Evolutionary conservation across 2,329 filamentous ascomycete species (phyloP).

Genomic region (Mollisiaceae sp.): DNA sequence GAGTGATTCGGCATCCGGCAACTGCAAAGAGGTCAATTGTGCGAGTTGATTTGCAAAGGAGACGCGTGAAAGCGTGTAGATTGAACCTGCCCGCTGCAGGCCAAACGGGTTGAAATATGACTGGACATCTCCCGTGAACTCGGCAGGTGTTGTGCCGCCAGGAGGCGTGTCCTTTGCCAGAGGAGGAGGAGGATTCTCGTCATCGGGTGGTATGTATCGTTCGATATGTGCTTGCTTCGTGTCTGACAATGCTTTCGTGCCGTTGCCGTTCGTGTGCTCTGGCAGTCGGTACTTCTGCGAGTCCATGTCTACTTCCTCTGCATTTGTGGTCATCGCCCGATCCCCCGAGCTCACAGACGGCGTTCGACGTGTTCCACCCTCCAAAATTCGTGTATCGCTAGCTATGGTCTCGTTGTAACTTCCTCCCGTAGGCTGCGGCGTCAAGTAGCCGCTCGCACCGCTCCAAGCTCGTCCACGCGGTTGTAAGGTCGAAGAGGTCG

Average conservation of each 20-base stretch:
- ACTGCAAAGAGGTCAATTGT: constrained; percentile 86
- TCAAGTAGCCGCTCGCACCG: constrained; percentile 55
- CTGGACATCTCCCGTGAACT: constrained; percentile 38
- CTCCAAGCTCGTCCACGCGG: constrained; percentile 76
- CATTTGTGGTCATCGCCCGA: constrained; percentile 38
- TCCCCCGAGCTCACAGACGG: constrained; percentile 36
- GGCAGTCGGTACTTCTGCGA: constrained; percentile 76
- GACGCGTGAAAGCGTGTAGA: constrained; percentile 89
- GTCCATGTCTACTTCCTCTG: constrained; percentile 65
- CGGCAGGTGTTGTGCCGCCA: constrained; percentile 45
- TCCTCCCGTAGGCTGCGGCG: constrained; percentile 40
- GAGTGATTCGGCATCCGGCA: constrained; percentile 84
- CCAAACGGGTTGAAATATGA: constrained; percentile 70
- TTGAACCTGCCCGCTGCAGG: constrained; percentile 76
- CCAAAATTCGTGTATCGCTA: constrained; percentile 34
- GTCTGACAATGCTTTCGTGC: constrained; percentile 65
- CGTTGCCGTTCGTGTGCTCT: constrained; percentile 71
- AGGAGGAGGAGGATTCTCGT: constrained; percentile 49
- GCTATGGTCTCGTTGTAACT: constrained; percentile 34
- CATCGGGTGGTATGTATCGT: constrained; percentile 48
- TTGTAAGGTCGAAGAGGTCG: constrained; percentile 55
- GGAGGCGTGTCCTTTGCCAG: constrained; percentile 58
- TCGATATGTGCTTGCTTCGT: constrained; percentile 64
- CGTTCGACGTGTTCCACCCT: constrained; percentile 35
- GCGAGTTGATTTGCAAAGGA: constrained; percentile 94